Evolutionary conservation across 345 rosid genomes (phyloP).

Genomic region (Citrus australasica): DNA sequence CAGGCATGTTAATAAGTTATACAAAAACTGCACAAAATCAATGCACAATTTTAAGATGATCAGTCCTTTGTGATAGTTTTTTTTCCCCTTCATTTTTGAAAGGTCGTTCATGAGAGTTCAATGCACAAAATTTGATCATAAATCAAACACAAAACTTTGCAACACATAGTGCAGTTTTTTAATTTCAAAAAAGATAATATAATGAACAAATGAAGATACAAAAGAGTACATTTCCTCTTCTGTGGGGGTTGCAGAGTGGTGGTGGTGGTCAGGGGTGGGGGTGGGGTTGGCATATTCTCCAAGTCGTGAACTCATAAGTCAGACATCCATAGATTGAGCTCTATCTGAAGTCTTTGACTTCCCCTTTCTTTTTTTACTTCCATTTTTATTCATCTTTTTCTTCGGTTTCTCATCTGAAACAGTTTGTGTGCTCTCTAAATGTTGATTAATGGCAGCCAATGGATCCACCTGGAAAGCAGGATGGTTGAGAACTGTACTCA

Average conservation of each 20-base stretch:
- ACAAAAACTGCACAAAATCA: no score
- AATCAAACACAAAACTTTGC: no score
- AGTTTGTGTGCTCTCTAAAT: conserved; percentile 64
- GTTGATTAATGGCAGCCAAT: conserved; percentile 64
- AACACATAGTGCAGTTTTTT: no score
- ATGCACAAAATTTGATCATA: no score
- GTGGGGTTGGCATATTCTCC: no score
- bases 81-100: no score
- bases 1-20: no score
- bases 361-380: conserved; percentile 51
- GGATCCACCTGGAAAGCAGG: conserved; percentile 76
- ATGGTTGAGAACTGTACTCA: conserved; percentile 60
- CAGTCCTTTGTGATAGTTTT: no score
- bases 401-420: conserved; percentile 52
- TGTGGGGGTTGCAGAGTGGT: no score
- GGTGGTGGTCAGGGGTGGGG: no score
- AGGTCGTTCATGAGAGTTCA: no score
- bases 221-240: not conserved
- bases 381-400: conserved; percentile 42
- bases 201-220: not conserved
- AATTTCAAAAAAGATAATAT: not conserved
- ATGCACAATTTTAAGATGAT: no score
- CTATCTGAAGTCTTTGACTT: conserved; percentile 28
- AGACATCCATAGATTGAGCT: conserved; percentile 44
- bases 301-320: not conserved